Base-by-base conservation (phyloP, 164 flowering plant genomes). In the Liquidambar formosana region DNA sequence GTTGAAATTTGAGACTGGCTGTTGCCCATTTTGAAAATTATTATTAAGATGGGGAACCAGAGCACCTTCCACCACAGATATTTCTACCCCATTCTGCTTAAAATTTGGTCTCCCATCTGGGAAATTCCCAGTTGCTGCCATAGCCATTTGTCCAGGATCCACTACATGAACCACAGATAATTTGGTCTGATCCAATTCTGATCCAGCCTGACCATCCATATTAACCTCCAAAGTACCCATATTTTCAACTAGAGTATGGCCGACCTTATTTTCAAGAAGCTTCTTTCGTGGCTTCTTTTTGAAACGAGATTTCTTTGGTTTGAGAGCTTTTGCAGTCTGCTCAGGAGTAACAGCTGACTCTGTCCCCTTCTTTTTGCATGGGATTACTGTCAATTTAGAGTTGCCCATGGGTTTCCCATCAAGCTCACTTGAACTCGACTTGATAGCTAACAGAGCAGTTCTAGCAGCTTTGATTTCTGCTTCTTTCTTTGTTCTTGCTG, bases 401-500 rank as follows among this genome's bases (percentile, higher is more conserved):
- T 75, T 44, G 10, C 65, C 81, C 64, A n/a, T 59, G 11, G 61
- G 61, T n/a, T 75, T 60, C 25, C 59, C 65, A 48, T 71, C 71
- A 23, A 70, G 21, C 15, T 63, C 76, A 73, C 70, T 43, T 45
- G 73, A 12, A 67, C 72, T 71, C 14, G 86, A 73, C 64, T 80
- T 92, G 54, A 96, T 85, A 41, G 98, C 93, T 59, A 96, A 64
- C 12, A 92, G 75, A 49, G 98, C 99, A 57, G 96, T 92, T 70
- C 97, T 78, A 5, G 98, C 99, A 73, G 97, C 99, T 83, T 94
- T 96, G 59, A 92, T 84, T 69, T 96, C 97, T n/a, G 99, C 98
- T 80, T 93, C 98, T 75, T 90, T 96, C 74, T 93, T 96, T 8
- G 96, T 83, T 80, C 61, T 85, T 66, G 98, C 97, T 14, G 80